These are phyloP conservation scores for Trichosporon ovoides DNA, from an alignment of 1,284 basidiomycete species.

Conservation along the genomic window DNA sequence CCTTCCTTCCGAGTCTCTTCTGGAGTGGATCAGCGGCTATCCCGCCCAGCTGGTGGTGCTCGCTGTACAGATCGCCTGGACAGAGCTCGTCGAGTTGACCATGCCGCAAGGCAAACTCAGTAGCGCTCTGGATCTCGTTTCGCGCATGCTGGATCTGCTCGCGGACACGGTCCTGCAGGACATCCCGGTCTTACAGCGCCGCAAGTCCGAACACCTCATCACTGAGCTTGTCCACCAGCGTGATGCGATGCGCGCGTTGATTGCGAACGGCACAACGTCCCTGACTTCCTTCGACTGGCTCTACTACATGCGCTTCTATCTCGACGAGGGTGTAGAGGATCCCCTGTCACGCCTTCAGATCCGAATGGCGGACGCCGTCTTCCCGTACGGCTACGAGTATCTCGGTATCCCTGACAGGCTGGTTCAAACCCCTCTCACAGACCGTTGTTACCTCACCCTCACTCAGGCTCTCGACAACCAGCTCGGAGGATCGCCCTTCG, in stretches of 20 bases:
- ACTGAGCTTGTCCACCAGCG: conserved; percentile 97
- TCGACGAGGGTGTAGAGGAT: conserved; percentile 64
- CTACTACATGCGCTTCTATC: conserved; percentile 98
- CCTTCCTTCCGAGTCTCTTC: conserved; percentile 60
- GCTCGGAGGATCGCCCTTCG: conserved; percentile 94
- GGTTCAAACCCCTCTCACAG: conserved; percentile 97
- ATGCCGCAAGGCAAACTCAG: conserved; percentile 58
- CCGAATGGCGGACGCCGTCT: conserved; percentile 82
- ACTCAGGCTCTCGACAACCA: conserved; percentile 94
- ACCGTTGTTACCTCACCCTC: conserved; percentile 90
- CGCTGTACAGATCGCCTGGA: conserved; percentile 92
- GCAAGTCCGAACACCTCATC: conserved; percentile 97
- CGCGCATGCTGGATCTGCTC: conserved; percentile 84
- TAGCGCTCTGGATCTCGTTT: conserved; percentile 66
- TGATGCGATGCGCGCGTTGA: conserved; percentile 80
- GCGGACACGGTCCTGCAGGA: conserved; percentile 93
- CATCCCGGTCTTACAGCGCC: conserved; percentile 77
- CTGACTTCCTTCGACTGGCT: conserved; percentile 83
- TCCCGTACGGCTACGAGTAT: conserved; percentile 99
- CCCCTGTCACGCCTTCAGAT: conserved; percentile 75
- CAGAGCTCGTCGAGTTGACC: conserved; percentile 70
- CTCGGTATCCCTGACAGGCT: conserved; percentile 93
- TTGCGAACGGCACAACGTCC: conserved; percentile 62
- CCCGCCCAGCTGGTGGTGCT: conserved; percentile 95
- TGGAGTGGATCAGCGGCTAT: conserved; percentile 85